phyloP scores from a whole-genome alignment of 805 yeast genomes.

The Scheffersomyces spartinae region DNA sequence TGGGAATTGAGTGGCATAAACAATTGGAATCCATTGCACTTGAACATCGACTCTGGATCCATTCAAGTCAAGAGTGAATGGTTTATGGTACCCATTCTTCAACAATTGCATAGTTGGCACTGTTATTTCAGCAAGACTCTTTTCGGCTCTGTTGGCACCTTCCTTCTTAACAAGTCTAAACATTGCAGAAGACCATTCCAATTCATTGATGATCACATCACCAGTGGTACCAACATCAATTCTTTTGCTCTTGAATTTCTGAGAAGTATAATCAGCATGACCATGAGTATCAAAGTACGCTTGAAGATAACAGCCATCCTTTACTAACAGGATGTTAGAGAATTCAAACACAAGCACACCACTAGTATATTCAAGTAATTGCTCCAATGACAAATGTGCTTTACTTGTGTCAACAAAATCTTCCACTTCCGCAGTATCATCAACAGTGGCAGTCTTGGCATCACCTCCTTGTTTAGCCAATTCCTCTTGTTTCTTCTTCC shows the following conservation, averaged over 20 bases:
- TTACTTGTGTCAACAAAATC: constrained; percentile 4
- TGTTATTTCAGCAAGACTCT: constrained; percentile 47
- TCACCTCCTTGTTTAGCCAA: constrained; percentile 22
- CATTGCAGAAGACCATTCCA: constrained; percentile 58
- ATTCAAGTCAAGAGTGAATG: constrained; percentile 42
- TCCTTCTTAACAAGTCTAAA: constrained; percentile 51
- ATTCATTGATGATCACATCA: constrained; percentile 66
- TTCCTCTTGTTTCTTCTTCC: constrained; percentile 15
- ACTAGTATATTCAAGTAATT: constrained; percentile 46
- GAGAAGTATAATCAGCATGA: constrained; percentile 49
- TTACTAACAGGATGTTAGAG: constrained; percentile 42
- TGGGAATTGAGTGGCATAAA: constrained; percentile 45
- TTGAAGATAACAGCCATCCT: constrained; percentile 56
- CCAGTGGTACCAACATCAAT: constrained; percentile 37
- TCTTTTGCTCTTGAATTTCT: constrained; percentile 35
- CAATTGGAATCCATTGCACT: constrained; percentile 71
- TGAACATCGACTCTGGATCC: constrained; percentile 51
- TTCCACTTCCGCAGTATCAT: constrained; percentile 7
- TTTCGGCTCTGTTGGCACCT: constrained; percentile 42
- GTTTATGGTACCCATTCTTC: constrained; percentile 50
- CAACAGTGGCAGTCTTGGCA: constrained; percentile 9
- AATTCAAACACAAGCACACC: constrained; percentile 73
- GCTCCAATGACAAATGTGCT: constrained; percentile 42
- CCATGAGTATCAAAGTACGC: constrained; percentile 68
- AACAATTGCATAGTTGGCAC: constrained; percentile 59